These are phyloP conservation scores for Solanum hybrid DNA, from an alignment of 305 asterid genomes.

Conservation along the genomic window DNA sequence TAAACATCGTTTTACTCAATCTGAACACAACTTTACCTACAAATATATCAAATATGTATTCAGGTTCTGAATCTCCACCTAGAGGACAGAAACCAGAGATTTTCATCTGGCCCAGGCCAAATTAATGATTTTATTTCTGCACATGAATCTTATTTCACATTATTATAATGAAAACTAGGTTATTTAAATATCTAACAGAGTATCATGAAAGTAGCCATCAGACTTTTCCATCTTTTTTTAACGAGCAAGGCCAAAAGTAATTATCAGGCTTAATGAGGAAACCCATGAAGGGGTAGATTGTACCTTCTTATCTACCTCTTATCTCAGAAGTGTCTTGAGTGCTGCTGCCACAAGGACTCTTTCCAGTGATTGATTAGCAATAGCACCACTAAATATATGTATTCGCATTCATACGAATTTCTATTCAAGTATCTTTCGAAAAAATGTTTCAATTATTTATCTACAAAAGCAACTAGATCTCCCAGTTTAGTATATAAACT, in stretches of 20 bases:
- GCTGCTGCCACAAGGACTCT: neutral
- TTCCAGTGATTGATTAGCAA: neutral
- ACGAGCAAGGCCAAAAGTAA: neutral
- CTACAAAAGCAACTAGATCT: neutral
- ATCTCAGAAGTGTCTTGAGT: neutral
- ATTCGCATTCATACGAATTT: neutral
- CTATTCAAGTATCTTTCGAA: neutral
- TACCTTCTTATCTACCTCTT: neutral
- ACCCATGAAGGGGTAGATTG: neutral
- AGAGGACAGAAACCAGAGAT: neutral
- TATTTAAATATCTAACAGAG: neutral
- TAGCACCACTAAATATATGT: neutral
- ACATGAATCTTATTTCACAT: neutral
- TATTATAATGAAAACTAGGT: neutral
- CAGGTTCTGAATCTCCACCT: neutral
- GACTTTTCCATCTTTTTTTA: neutral
- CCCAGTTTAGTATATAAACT: neutral
- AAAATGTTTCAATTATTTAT: neutral
- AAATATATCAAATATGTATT: neutral
- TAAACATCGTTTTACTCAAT: neutral
- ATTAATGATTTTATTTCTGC: slow-evolving; percentile 4
- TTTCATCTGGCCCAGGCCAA: neutral
- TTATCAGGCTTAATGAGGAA: neutral
- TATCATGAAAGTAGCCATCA: neutral
- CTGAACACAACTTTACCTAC: neutral